Percentiles rank a stretch among this genome's conserved stretches.
phyloP scores from a whole-genome alignment of 2,329 filamentous ascomycete species.

The Botrytis cinerea region DNA sequence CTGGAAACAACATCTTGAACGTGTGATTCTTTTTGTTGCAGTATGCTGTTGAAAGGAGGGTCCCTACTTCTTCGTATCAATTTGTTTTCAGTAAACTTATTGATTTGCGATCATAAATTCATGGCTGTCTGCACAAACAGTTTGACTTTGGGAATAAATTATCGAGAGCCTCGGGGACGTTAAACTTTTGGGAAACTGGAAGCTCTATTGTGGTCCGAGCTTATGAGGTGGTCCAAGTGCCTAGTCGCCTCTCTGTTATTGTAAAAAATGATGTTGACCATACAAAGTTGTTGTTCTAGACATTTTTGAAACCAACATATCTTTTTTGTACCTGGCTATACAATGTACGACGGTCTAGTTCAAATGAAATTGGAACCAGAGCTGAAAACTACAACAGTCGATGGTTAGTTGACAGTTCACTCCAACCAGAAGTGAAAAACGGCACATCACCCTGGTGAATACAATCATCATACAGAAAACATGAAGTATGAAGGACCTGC shows the following conservation, averaged over 20 bases:
- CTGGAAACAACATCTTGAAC: slow-evolving; percentile 59
- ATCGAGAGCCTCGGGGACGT: slow-evolving; percentile 1
- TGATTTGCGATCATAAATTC: slow-evolving; percentile 9
- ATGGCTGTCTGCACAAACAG: slow-evolving; percentile 10
- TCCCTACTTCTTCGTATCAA: not conserved
- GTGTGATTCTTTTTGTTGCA: not conserved
- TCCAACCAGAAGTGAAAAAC: not conserved
- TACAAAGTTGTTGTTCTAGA: not conserved
- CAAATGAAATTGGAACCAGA: not conserved
- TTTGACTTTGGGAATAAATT: not conserved
- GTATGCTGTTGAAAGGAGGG: not conserved
- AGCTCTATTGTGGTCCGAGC: slow-evolving; percentile 17
- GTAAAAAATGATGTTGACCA: not conserved
- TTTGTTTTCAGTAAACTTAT: not conserved
- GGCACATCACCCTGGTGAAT: not conserved
- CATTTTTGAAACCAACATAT: not conserved
- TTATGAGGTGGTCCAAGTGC: not conserved
- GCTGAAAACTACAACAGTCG: not conserved
- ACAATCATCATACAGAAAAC: not conserved
- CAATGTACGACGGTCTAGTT: not conserved
- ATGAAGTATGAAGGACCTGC: not conserved
- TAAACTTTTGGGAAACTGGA: slow-evolving; percentile 10
- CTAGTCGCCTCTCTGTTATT: not conserved
- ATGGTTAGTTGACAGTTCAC: too few species aligned
- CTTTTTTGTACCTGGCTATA: not conserved